Evolutionary conservation across 1,284 basidiomycete species (phyloP), one percentile per base, ranked within the genome.

Genomic region (Phenoliferia sp.): DNA sequence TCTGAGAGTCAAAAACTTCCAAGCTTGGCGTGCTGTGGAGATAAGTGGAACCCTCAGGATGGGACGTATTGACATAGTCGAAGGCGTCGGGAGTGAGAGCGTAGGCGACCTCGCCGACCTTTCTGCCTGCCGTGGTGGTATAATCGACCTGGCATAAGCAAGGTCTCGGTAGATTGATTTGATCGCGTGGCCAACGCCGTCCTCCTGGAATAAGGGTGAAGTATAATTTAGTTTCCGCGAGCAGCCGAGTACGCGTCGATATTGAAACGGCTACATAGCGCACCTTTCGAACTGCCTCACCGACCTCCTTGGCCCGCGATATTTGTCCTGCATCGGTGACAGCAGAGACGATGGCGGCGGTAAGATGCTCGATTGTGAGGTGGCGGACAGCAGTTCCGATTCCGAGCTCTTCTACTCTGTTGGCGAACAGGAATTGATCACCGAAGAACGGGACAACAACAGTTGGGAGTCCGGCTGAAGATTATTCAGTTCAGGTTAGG

Each of bases 381-480:
- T 93, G 92, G 71, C 90, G 86, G 5, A 78, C 50, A 19, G 72
- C 71, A 15, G 87, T 84, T 34, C 95, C 95, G 59, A 97, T 87
- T 48, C 94, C 93, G 39, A 99, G 84, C 4, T 90, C 90, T 79
- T 97, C 93, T 26, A 95, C 90, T 33, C 94, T 88, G 80, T 93
- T 91, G 4, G 90, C 92, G 92, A 94, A 98, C 80, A 98, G 97
- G 79, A 89, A 93, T 77, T 99, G 87, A 74, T 88, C 95, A 9
- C 95, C 95, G 76, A 98, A 98, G 84, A 97, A 99, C 0, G 95
- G 95, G 72, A 89, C 90, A 77, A 99, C 92, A 75, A 99, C 90
- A 0, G 94, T 97, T 1, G 95, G 94, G 69, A 94, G 88, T 9
- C 93, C 92, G 66, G 92, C 92, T 75, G 87, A 26, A 57, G 59